phyloP scores from a whole-genome alignment of 1,139 yeast genomes.

The Geotrichum macrosporum region DNA sequence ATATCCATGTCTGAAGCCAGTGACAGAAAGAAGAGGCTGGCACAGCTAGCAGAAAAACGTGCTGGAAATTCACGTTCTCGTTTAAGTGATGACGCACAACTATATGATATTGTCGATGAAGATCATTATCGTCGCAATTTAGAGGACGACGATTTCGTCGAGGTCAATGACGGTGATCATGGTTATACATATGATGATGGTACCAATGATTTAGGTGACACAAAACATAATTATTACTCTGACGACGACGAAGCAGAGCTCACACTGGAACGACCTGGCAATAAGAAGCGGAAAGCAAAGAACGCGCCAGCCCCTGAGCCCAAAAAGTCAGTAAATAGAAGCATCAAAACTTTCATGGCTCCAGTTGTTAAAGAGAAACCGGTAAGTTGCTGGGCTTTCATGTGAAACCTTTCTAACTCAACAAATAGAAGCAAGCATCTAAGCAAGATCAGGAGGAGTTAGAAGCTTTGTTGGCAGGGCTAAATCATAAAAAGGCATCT shows the following conservation, averaged over 20 bases:
- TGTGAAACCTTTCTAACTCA: neutral
- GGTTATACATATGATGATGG: slow-evolving; percentile 21
- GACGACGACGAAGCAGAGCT: slow-evolving; percentile 44
- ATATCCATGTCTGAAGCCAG: slow-evolving; percentile 4
- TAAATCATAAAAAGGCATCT: slow-evolving; percentile 7
- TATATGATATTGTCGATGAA: slow-evolving; percentile 22
- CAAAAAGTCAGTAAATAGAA: slow-evolving; percentile 23
- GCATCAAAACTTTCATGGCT: slow-evolving; percentile 18
- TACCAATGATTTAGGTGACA: slow-evolving; percentile 21
- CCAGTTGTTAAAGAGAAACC: slow-evolving; percentile 15
- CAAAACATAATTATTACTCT: slow-evolving; percentile 20
- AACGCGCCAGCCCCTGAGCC: slow-evolving; percentile 24
- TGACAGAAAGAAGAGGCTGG: slow-evolving; percentile 18
- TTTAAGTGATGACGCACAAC: slow-evolving; percentile 12
- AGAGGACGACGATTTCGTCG: slow-evolving; percentile 27
- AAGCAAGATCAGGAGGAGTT: slow-evolving; percentile 20
- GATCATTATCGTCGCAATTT: slow-evolving; percentile 22
- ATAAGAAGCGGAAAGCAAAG: slow-evolving; percentile 17
- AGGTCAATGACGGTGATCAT: slow-evolving; percentile 24
- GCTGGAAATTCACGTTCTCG: slow-evolving; percentile 10
- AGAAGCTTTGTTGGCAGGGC: slow-evolving; percentile 17
- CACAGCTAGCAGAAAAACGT: slow-evolving; percentile 15
- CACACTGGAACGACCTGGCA: slow-evolving; percentile 40
- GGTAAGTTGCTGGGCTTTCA: slow-evolving; percentile 10
- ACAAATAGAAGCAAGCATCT: slow-evolving; percentile 17